phyloP scores from a whole-genome alignment of 208 protist species.

The Sergeia podlipaevii region DNA sequence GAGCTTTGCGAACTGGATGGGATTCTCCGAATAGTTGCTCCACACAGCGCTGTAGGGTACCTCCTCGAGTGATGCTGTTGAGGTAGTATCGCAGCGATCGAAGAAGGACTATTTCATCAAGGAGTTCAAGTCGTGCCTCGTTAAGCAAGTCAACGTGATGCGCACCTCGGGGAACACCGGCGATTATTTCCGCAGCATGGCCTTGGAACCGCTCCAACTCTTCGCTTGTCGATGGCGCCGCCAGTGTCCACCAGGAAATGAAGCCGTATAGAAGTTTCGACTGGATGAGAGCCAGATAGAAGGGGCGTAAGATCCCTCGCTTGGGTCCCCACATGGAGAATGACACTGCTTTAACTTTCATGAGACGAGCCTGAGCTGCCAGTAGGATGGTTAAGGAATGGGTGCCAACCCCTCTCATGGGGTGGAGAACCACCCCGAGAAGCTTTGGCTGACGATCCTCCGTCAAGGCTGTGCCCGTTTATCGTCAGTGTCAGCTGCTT shows the following conservation, averaged over 20 bases:
- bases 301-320: background rate
- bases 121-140: background rate
- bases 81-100: too few species aligned
- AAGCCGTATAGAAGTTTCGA: too few species aligned
- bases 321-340: background rate
- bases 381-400: background rate
- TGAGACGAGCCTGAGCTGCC: background rate
- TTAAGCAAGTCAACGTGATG: conserved; percentile 1
- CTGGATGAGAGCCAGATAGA: too few species aligned
- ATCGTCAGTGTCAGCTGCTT: conserved; percentile 3
- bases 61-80: too few species aligned
- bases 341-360: background rate
- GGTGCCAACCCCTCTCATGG: background rate
- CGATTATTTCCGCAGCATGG: background rate
- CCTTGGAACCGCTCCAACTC: background rate
- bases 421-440: background rate
- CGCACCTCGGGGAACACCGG: conserved; percentile 3
- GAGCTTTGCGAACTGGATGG: too few species aligned
- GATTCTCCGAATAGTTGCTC: too few species aligned
- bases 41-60: too few species aligned
- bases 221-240: too few species aligned
- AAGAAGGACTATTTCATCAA: background rate
- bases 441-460: conserved; percentile 1
- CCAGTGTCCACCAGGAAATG: too few species aligned
- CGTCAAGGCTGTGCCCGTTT: background rate